phyloP scores from a whole-genome alignment of 352 stramenopile species.

The Blastocystis sp. region DNA sequence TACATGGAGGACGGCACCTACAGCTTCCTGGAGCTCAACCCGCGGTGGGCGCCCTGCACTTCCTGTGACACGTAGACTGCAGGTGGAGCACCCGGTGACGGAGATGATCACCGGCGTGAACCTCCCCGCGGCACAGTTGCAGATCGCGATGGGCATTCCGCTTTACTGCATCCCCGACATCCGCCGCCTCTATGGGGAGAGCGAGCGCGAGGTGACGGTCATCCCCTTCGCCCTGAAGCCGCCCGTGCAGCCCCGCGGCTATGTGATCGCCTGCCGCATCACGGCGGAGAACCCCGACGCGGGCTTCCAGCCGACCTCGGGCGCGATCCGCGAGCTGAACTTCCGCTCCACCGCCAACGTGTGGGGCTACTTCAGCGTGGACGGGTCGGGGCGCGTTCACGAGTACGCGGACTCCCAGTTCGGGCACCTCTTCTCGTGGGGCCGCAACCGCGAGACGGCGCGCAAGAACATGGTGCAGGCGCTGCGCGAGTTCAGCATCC shows the following conservation, averaged over 20 bases:
- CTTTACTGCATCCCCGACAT: conserved; percentile 96
- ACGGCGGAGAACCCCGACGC: conserved; percentile 98
- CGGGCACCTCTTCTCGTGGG: conserved; percentile 97
- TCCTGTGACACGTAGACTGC: conserved; percentile 7
- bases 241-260: conserved; percentile 80
- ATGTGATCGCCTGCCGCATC: conserved; percentile 97
- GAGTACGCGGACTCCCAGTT: conserved; percentile 99
- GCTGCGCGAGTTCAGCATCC: conserved; percentile 97
- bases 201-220: conserved; percentile 82
- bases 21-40: conserved; percentile 99
- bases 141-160: conserved; percentile 98
- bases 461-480: conserved; percentile 95
- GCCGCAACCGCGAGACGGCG: conserved; percentile 88
- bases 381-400: conserved; percentile 95
- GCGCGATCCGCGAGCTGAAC: conserved; percentile 96
- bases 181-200: conserved; percentile 89
- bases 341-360: conserved; percentile 97
- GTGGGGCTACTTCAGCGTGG: conserved; percentile 99
- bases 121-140: conserved; percentile 90
- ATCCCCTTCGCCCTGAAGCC: conserved; percentile 93
- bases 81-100: conserved; percentile 94
- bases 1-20: conserved; percentile 93
- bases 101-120: conserved; percentile 99
- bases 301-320: conserved; percentile 95
- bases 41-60: conserved; percentile 74